Conservation (phyloP, 129 eudicot genomes). For the Rutidosis leptorrhynchoides region DNA sequence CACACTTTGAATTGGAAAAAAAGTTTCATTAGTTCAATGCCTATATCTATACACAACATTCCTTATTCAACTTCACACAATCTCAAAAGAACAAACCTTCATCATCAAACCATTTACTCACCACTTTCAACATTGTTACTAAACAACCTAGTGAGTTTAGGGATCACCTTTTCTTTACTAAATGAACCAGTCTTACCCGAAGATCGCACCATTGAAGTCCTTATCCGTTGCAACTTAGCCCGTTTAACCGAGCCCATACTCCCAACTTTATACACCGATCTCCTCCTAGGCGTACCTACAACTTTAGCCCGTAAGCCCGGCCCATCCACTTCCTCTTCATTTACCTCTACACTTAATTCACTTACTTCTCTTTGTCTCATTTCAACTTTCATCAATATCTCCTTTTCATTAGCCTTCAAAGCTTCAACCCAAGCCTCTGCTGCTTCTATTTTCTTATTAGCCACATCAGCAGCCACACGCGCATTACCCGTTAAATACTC, state of each 20-base stretch:
- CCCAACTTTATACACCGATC: slow-evolving; percentile 32
- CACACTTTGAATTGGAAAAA: not conserved
- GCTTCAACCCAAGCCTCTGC: slow-evolving; percentile 80
- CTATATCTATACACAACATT: slow-evolving; percentile 25
- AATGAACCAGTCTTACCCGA: slow-evolving; percentile 17
- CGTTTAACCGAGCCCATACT: slow-evolving; percentile 34
- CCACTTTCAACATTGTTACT: slow-evolving; percentile 33
- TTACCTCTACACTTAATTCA: slow-evolving; percentile 36
- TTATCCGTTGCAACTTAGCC: slow-evolving; percentile 39
- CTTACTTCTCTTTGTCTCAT: slow-evolving; percentile 35
- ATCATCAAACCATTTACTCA: slow-evolving; percentile 18
- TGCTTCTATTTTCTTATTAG: slow-evolving; percentile 81
- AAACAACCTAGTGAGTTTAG: slow-evolving; percentile 47
- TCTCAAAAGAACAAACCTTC: slow-evolving; percentile 1
- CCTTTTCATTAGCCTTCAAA: slow-evolving; percentile 64
- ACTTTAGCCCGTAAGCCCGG: slow-evolving; percentile 23
- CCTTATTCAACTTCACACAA: slow-evolving; percentile 30
- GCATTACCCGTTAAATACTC: slow-evolving; percentile 61
- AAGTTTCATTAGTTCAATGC: not conserved
- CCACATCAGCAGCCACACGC: slow-evolving; percentile 52
- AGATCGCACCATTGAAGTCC: slow-evolving; percentile 13
- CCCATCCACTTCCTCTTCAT: slow-evolving; percentile 16
- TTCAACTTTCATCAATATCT: slow-evolving; percentile 47
- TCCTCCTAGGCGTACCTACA: slow-evolving; percentile 31
- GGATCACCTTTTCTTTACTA: slow-evolving; percentile 32